Evolutionary conservation across 1,284 basidiomycete species (phyloP), one percentile per base, ranked within the genome.

Genomic region (Phenoliferia sp.): DNA sequence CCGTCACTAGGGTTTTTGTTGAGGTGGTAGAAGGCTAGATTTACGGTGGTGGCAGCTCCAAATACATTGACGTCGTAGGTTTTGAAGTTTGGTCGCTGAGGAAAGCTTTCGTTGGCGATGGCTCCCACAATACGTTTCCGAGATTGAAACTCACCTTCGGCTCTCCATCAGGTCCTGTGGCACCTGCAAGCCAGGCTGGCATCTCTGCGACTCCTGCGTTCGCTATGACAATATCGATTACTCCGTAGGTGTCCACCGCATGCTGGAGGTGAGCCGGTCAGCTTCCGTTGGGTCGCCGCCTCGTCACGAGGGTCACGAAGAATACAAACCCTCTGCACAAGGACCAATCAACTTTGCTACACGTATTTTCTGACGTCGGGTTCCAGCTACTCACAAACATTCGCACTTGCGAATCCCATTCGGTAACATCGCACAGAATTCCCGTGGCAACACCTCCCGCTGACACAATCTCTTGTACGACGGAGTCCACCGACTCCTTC

Each of bases 171-270:
- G 48, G 48, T 2, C 52, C 66, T 9, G 63, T 31, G 10, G 69
- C 44, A 22, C 68, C 66, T 17, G 68, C 34, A 19, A 69, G 58
- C 17, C 83, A 81, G 0, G 68, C 60, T 5, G 79, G 80, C 4
- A 75, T 65, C 74, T 86, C 85, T 10, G 76, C 73, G 29, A 87
- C 79, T 3, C 86, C 86, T 33, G 86, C 86, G 73, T 86, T 86
- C 9, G 84, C 81, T 22, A 86, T 76, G 33, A 76, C 85, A 31
- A 75, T 61, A 55, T 75, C 73, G n/a, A 76, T 58, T n/a, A 61
- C 35, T 7, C 70, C 70, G 52, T 65, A 73, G 1, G 68, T 69
- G 33, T 64, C 39, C 34, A 65, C 84, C 76, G 73, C 86, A 22
- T 61, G 65, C 2, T n/a, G n/a, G n/a, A n/a, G n/a, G n/a, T n/a